phyloP scores from a whole-genome alignment of 1,284 basidiomycete species.

The Marasmius tenuissimus region DNA sequence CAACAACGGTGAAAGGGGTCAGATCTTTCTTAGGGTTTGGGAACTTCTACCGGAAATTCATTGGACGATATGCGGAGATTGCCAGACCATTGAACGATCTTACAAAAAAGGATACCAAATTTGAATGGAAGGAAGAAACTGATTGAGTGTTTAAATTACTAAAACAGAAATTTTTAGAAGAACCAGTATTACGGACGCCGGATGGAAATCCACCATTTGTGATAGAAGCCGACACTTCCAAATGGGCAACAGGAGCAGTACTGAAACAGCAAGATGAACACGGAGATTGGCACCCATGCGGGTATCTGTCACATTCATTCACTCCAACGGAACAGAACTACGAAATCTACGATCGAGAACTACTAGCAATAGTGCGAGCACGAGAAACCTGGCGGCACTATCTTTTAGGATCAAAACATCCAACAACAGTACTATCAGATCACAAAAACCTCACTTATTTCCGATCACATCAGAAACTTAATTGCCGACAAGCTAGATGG shows the following conservation, averaged over 20 bases:
- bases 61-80: neutral
- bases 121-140: neutral
- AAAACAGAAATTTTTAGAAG: neutral
- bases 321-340: neutral
- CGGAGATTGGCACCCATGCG: neutral
- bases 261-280: neutral
- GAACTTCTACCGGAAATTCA: neutral
- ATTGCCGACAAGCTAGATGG: too few species aligned
- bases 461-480: neutral
- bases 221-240: neutral
- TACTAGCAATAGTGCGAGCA: neutral
- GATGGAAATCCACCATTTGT: neutral
- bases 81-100: neutral
- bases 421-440: neutral
- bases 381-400: slow-evolving; percentile 13
- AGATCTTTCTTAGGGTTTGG: neutral
- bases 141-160: neutral
- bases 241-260: neutral
- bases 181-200: neutral
- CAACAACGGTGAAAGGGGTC: neutral
- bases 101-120: neutral
- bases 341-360: neutral
- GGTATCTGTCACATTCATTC: neutral
- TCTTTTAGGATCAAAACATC: neutral
- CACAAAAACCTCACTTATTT: too few species aligned